Evolutionary conservation across 116 monocot species (phyloP), one percentile per base, ranked within the genome.

Genomic region (Posidonia oceanica): DNA sequence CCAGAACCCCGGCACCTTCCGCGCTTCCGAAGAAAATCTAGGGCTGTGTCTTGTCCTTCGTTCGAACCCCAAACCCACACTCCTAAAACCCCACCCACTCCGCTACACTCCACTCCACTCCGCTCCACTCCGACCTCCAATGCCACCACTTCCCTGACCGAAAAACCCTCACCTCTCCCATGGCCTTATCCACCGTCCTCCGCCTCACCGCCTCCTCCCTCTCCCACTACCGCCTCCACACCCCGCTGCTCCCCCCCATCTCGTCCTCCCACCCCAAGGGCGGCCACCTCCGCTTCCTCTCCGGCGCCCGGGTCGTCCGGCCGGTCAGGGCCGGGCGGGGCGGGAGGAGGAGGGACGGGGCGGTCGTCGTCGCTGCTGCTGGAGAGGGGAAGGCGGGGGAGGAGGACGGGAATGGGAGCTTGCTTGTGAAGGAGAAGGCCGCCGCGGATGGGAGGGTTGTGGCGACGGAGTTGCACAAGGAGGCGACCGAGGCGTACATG

Each of bases 401-500:
- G 21, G 71, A 55, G 57, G 69, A 71, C 54, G 79, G 74, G 69
- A 79, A 69, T 41, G 76, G 76, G 70, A 71, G 71, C n/a, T 5
- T 59, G 62, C n/a, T 52, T 63, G 68, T 57, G 66, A 73, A 69
- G 73, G 72, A 77, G 29, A 84, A 72, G 40, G 69, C 69, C 57
- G 42, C 56, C 14, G 75, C 39, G 51, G 74, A 84, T 67, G 89
- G 75, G 63, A 87, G 85, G 64, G 63, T 97, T 11, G 82, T 98
- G n/a, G 69, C 73, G 5, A 61, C 80, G 4, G 93, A 90, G 81
- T 82, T 98, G 36, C 93, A 93, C 70, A 88, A 86, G 76, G 98
- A 98, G 78, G 98, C 93, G 10, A 98, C 85, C 20, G 93, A 90
- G 54, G 85, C 98, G 0, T 98, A 98, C 81, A 98, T 93, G 93